A percentile compares a stretch with the other conserved stretches of the same genome.
phyloP scores from a whole-genome alignment of 257 asterid species.

The Linderniella brevidens region DNA sequence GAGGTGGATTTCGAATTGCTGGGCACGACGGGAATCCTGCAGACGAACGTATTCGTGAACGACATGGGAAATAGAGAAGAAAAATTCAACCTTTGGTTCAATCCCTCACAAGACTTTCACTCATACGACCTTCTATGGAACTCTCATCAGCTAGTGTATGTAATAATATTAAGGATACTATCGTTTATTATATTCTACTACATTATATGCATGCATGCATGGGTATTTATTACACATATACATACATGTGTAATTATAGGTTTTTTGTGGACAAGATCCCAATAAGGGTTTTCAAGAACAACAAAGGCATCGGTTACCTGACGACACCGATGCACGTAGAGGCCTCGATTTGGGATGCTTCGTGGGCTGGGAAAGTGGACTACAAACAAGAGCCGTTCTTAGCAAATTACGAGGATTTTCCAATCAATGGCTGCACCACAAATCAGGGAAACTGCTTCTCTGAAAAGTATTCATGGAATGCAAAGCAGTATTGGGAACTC shows the following conservation, averaged over 20 bases:
- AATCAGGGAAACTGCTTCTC: background rate
- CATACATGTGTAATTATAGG: background rate
- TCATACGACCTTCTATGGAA: too few relatives aligned
- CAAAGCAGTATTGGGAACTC: background rate
- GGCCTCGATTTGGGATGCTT: background rate
- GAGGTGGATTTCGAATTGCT: too few relatives aligned
- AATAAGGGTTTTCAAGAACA: background rate
- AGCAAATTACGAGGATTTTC: background rate
- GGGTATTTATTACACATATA: too few relatives aligned
- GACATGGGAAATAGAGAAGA: too few relatives aligned
- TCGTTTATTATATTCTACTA: too few relatives aligned
- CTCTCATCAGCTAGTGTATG: too few relatives aligned
- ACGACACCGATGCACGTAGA: background rate
- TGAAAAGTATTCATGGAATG: background rate
- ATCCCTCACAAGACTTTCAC: too few relatives aligned
- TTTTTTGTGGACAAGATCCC: background rate
- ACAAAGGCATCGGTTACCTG: background rate
- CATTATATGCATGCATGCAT: too few relatives aligned
- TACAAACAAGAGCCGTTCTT: background rate
- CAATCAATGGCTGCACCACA: background rate
- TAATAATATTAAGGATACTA: too few relatives aligned
- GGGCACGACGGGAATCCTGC: too few relatives aligned
- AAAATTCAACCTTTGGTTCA: too few relatives aligned
- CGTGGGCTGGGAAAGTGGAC: background rate
- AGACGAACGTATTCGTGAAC: too few relatives aligned